phyloP scores from a whole-genome alignment of 441 rosid species.

The Kokia cookei region DNA sequence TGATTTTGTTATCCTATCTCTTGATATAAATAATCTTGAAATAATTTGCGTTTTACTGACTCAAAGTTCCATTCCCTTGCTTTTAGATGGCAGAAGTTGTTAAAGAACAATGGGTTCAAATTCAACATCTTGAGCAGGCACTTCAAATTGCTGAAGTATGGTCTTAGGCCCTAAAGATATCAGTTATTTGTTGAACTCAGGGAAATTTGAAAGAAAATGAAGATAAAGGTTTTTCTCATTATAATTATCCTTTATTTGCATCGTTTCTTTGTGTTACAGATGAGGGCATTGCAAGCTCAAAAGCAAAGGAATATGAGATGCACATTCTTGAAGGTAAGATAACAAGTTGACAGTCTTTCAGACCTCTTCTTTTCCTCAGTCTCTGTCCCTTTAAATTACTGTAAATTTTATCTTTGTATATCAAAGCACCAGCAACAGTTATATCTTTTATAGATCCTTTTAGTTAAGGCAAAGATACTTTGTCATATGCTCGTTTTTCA shows the following conservation, averaged over 20 bases:
- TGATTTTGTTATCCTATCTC: conserved; percentile 5
- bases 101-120: conserved; percentile 79
- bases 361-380: not conserved
- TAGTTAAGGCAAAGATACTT: not conserved
- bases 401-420: not conserved
- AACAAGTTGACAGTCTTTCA: not conserved
- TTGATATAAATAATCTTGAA: not conserved
- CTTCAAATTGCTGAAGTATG: conserved; percentile 33
- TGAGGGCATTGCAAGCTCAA: conserved; percentile 42
- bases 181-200: not conserved
- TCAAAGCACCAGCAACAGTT: not conserved
- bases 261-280: conserved; percentile 24
- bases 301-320: conserved; percentile 37
- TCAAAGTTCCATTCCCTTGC: conserved; percentile 4
- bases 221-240: not conserved
- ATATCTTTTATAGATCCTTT: not conserved
- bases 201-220: not conserved
- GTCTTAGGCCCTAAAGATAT: not conserved
- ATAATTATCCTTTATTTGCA: not conserved
- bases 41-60: not conserved
- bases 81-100: conserved; percentile 59
- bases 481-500: not conserved
- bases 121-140: conserved; percentile 88
- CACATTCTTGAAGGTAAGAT: conserved; percentile 63
- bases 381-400: not conserved